A percentile compares a stretch with the other conserved stretches of the same genome.
Evolutionary conservation across 2,329 filamentous ascomycete genomes (phyloP).

Genomic region (Fusarium pseudograminearum): DNA sequence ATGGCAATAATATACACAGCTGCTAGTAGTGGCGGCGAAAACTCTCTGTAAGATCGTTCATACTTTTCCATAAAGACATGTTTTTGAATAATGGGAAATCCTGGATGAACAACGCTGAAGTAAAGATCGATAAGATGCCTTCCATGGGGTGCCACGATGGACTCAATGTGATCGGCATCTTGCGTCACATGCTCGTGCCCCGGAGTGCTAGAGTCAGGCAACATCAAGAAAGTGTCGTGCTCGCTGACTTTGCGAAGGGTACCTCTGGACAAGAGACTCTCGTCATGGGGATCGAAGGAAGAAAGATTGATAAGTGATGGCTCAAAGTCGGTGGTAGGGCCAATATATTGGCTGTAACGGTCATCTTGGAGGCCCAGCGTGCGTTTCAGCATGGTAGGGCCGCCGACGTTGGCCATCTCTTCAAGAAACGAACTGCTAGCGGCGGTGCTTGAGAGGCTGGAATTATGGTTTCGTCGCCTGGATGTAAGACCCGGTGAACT

Average conservation of each 20-base stretch:
- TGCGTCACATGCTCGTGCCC: slow-evolving; percentile 77
- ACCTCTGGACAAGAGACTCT: slow-evolving; percentile 77
- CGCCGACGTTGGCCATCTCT: slow-evolving; percentile 78
- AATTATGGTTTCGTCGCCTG: slow-evolving; percentile 65
- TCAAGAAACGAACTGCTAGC: slow-evolving; percentile 73
- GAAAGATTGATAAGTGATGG: slow-evolving; percentile 85
- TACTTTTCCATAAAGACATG: slow-evolving; percentile 84
- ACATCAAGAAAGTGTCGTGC: slow-evolving; percentile 82
- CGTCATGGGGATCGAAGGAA: slow-evolving; percentile 82
- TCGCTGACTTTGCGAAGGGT: slow-evolving; percentile 81
- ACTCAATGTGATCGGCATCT: slow-evolving; percentile 79
- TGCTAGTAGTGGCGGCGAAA: slow-evolving; percentile 80
- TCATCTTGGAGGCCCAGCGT: slow-evolving; percentile 81
- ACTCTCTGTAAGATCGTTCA: slow-evolving; percentile 76
- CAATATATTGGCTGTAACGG: slow-evolving; percentile 85
- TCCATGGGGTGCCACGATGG: slow-evolving; percentile 81
- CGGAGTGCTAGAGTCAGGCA: slow-evolving; percentile 79
- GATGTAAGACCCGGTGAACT: slow-evolving; percentile 68
- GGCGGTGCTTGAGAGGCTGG: slow-evolving; percentile 71
- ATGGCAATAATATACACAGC: slow-evolving; percentile 87
- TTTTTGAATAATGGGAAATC: slow-evolving; percentile 86
- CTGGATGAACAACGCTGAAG: slow-evolving; percentile 83
- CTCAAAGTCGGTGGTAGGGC: slow-evolving; percentile 85
- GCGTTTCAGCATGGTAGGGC: slow-evolving; percentile 73
- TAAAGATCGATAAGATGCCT: slow-evolving; percentile 82